Evolutionary conservation across 768 basidiomycete species (phyloP), one percentile per base, ranked within the genome.

Genomic region (Ephemerocybe angulata): DNA sequence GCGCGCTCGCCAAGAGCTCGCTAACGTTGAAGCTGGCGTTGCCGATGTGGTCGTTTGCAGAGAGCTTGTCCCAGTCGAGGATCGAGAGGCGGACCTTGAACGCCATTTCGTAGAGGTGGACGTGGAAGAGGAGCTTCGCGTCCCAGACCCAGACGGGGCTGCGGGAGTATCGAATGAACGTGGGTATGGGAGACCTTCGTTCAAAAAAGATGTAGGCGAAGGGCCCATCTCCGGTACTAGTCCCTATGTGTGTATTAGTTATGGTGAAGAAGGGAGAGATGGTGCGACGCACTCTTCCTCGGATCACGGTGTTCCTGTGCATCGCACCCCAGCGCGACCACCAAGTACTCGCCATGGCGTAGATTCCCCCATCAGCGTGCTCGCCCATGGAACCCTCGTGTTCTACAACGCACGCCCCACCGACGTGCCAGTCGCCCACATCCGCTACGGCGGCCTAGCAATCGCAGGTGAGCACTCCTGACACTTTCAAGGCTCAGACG

Each of bases 141-240:
- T 98, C 90, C 91, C 94, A n/a, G n/a, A n/a, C n/a, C n/a, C n/a
- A 98, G 1, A 79, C 78, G 0, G 97, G 96, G 66, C 90, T 93
- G 55, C 72, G 73, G 0, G 83, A 86, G 68, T 94, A 92, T 3
- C 93, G 82, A 52, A 94, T 85, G 25, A n/a, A 93, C 85, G 29
- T 90, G 86, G 0, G 95, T 98, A 2, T 96, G 81, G 73, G 98
- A 98, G 4, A 98, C 91, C 68, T 97, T 98, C 75, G 94, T 95
- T 94, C 92, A 58, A 99, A 99, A 2, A 92, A 93, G 59, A 95
- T 82, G 58, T 98, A 93, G 22, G 91, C 90, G 64, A 98, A 98
- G 95, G 94, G 63, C 98, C 94, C 94, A 98, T 97, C 66, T 98
- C 90, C 90, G 0, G 84, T 90, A 0, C 88, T 83, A 1, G 87